phyloP scores from a whole-genome alignment of 148 eudicot genomes.

The Diospyros lotus region DNA sequence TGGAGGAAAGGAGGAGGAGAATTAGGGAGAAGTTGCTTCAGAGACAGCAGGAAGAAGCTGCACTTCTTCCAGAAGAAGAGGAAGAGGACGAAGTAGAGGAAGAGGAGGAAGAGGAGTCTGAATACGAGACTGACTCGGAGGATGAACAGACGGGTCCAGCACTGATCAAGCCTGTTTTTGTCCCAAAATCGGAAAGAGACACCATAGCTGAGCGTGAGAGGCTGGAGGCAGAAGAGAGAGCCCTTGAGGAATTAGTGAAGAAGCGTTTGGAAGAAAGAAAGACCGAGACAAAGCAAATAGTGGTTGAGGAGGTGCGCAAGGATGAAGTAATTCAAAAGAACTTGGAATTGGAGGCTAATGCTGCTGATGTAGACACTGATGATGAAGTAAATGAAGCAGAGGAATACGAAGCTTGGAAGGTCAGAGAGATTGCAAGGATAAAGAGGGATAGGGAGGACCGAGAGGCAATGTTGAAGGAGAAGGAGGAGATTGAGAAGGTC shows the following conservation, averaged over 20 bases:
- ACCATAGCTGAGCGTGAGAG: slow-evolving; percentile 19
- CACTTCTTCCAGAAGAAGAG: slow-evolving; percentile 18
- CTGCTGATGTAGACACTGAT: slow-evolving; percentile 77
- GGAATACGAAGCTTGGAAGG: slow-evolving; percentile 90
- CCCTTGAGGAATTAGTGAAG: slow-evolving; percentile 16
- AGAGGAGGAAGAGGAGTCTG: slow-evolving; percentile 18
- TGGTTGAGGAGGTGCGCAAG: slow-evolving; percentile 16
- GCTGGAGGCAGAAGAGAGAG: slow-evolving; percentile 18
- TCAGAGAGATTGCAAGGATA: slow-evolving; percentile 82
- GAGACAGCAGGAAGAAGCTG: slow-evolving; percentile 21
- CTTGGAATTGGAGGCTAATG: slow-evolving; percentile 42
- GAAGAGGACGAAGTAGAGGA: slow-evolving; percentile 17
- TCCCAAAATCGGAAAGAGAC: slow-evolving; percentile 17
- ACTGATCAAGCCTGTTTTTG: slow-evolving; percentile 17
- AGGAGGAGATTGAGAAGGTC: slow-evolving; percentile 86
- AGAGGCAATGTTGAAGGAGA: slow-evolving; percentile 80
- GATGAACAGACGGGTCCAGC: slow-evolving; percentile 13
- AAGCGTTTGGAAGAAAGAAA: slow-evolving; percentile 15
- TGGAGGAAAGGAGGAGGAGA: slow-evolving; percentile 20
- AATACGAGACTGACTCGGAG: slow-evolving; percentile 18
- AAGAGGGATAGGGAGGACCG: slow-evolving; percentile 89
- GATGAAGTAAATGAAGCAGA: slow-evolving; percentile 92
- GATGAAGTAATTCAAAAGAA: slow-evolving; percentile 12
- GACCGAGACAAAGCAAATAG: slow-evolving; percentile 15
- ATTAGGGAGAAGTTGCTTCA: slow-evolving; percentile 17